Evolutionary conservation across 345 rosid genomes (phyloP), one percentile per base, ranked within the genome.

Genomic region (Triadica sebifera): DNA sequence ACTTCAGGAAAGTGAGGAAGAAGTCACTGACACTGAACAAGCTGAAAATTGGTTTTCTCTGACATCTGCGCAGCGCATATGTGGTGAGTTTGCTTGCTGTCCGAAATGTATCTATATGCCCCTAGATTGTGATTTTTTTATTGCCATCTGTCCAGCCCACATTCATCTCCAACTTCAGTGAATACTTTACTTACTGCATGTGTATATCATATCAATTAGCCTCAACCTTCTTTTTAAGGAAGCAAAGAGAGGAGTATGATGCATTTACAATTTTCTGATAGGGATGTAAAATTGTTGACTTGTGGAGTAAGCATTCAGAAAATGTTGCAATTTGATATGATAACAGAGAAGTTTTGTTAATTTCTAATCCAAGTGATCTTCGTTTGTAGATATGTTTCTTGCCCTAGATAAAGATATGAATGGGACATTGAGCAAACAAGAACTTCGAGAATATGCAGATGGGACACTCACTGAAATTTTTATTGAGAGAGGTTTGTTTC

Each of bases 31-130:
- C 84, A 90, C 93, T 50, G 99, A 96, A 75, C 99, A 91, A 79
- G 98, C 98, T 77, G 99, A 96, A 84, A 96, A 96, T 85, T 96
- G 99, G 99, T 93, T 96, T 81, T 96, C 99, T 70, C 82, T 96
- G 86, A 96, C 98, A 22, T 96, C 99, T 73, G 98, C 99, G 39
- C 99, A 96, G 76, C 97, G 98, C 39, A 90, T 96, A 70, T 93
- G 97, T 71, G 98, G 99, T 91, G 73, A 72, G 92, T 67, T 5
- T 37, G 13, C 47, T 15, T 15, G 43, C 20, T 62, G 22, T 38
- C 20, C 17, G 67, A 11, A 20, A 15, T 20, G 52, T 22, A 22
- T 15, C 12, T 70, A 12, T 57, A 12, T 51, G 12, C 4, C n/a
- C n/a, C 61, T 22, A 39, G 22, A 39, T 22, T 29, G 24, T 15